Base-by-base conservation (phyloP, 345 rosid genomes). In the Combretum micranthum region DNA sequence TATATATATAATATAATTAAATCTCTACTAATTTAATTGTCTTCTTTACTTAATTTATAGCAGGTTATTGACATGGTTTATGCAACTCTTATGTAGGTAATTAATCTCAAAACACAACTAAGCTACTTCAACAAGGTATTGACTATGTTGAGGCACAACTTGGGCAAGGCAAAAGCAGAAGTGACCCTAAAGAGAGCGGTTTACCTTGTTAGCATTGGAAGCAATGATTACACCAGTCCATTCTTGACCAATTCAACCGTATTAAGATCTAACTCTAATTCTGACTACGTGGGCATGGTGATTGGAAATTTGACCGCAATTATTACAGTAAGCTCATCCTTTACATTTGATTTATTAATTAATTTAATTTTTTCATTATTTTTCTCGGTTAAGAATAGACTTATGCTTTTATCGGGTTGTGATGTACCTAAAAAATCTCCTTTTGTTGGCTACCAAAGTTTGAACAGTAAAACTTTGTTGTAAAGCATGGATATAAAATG, bases 131-230 rank as follows among this genome's bases (percentile, higher is more conserved):
- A 65, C 54, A 54, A 70, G 0, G 72, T 68, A 57, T 68, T 25
- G 37, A 60, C 62, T 21, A 47, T 20, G 3, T 44, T 78, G 63
- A 65, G 66, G 54, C 57, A 69, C 16, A 55, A 72, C 56, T 53
- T 72, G n/a, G 84, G 84, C 39, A 56, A 66, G 52, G 45, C 52
- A 6, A 63, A 65, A 45, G 55, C 13, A 66, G 68, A n/a, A 65
- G 20, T 16, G 19, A 16, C 72, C 23, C n/a, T 78, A 4, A 68
- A 83, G 13, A 65, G 15, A 61, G 77, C 82, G 42, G 74, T 80
- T 54, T 76, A 72, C 71, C 32, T 83, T 11, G 26, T 77, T 53
- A 63, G 60, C 57, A 67, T 73, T 20, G 81, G 85, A 60, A 44
- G 16, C 58, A 77, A 80, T 56, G 82, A 77, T 55, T 80, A 72